Conservation (phyloP, 2,329 filamentous ascomycete species). For the Nigrograna mackinnonii region DNA sequence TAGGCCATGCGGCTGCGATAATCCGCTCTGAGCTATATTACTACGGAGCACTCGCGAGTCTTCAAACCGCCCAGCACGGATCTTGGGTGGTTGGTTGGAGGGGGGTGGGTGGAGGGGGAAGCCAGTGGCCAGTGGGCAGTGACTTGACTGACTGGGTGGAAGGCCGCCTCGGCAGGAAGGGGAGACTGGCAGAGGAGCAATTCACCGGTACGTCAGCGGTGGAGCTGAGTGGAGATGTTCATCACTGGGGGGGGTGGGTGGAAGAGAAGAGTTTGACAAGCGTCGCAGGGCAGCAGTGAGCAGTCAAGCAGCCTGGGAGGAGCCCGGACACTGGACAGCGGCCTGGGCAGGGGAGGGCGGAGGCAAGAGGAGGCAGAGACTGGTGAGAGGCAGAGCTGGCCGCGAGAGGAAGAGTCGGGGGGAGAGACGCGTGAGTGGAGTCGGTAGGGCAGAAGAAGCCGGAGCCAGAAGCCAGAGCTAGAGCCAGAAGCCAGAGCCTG, state of each 20-base stretch:
- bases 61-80: no score
- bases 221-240: conserved; percentile 29
- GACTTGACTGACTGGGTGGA: no score
- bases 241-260: conserved; percentile 33
- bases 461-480: conserved; percentile 15
- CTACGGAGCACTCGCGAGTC: conserved; percentile 19
- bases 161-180: conserved; percentile 32
- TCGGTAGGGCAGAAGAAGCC: conserved; percentile 17
- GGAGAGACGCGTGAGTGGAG: not conserved
- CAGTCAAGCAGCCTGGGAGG: conserved; percentile 3
- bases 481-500: no score
- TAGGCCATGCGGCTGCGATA: conserved; percentile 43
- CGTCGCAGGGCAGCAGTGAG: conserved; percentile 1
- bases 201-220: conserved; percentile 33
- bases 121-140: no score
- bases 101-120: conserved; percentile 25
- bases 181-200: conserved; percentile 28
- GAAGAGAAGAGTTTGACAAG: conserved; percentile 8
- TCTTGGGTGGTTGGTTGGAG: no score
- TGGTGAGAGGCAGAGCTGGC: no score
- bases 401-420: no score
- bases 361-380: conserved; percentile 19
- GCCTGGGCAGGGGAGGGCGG: conserved; percentile 15
- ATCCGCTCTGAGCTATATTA: conserved; percentile 22
- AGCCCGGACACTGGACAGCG: conserved; percentile 11